Evolutionary conservation across 1,284 basidiomycete species (phyloP).

Genomic region (Ganoderma lingzhi): DNA sequence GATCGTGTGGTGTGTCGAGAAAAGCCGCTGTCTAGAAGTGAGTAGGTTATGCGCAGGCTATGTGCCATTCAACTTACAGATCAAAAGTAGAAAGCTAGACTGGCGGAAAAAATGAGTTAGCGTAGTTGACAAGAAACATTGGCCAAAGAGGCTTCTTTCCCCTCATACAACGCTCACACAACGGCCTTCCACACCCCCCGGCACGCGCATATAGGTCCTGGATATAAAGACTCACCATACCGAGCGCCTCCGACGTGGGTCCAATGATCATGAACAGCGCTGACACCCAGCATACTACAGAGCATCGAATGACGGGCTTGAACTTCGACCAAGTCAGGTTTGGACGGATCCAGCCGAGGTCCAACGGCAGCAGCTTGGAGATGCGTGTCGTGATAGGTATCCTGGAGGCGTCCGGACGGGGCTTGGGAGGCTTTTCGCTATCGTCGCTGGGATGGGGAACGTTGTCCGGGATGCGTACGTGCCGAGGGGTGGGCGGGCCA

Average conservation of each 20-base stretch:
- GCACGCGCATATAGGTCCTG: not conserved
- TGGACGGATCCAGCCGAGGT: constrained; percentile 62
- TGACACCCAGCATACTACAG: constrained; percentile 70
- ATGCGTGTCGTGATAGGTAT: constrained; percentile 11
- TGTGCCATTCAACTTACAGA: constrained; percentile 50
- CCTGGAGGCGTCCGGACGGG: not conserved
- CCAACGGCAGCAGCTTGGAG: constrained; percentile 26
- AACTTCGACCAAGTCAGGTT: constrained; percentile 67
- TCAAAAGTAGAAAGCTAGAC: constrained; percentile 74
- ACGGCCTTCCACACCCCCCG: too few species aligned
- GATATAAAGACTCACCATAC: constrained; percentile 54
- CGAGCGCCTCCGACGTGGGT: constrained; percentile 57
- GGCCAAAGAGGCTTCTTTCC: too few species aligned
- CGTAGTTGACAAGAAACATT: not conserved
- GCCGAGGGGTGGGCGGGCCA: constrained; percentile 25
- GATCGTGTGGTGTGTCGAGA: constrained; percentile 73
- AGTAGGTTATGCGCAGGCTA: not conserved
- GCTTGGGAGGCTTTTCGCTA: constrained; percentile 8
- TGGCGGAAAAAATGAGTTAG: constrained; percentile 35
- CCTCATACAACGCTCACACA: too few species aligned
- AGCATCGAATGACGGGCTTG: constrained; percentile 73
- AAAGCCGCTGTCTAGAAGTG: constrained; percentile 55
- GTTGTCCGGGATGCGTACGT: constrained; percentile 32
- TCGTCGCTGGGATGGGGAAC: constrained; percentile 15
- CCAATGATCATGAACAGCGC: constrained; percentile 72